Evolutionary conservation across 2,329 filamentous ascomycete genomes (phyloP).

Genomic region (Colletotrichum sp.): DNA sequence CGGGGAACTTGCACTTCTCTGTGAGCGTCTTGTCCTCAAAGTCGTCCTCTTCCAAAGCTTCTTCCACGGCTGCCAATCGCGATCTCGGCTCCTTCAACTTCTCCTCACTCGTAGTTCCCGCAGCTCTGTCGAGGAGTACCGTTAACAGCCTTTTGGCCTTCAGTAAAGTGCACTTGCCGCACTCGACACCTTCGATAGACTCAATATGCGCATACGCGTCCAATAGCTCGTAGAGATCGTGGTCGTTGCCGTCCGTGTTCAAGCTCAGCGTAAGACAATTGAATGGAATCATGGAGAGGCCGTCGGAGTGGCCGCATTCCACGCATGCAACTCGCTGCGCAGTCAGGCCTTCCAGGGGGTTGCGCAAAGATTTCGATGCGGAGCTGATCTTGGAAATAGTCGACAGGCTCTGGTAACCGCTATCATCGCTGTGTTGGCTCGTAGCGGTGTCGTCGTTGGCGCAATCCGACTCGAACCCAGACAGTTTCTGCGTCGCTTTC

Average conservation of each 20-base stretch:
- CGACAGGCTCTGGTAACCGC: constrained; percentile 57
- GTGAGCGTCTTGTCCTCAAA: constrained; percentile 73
- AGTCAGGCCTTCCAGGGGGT: constrained; percentile 85
- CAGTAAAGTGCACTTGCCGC: constrained; percentile 85
- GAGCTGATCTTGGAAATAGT: constrained; percentile 36
- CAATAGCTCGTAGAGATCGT: constrained; percentile 79
- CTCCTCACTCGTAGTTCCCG: constrained; percentile 45
- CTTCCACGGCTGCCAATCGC: constrained; percentile 69
- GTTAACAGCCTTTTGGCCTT: constrained; percentile 54
- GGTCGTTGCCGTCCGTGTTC: constrained; percentile 62
- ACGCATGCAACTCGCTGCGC: constrained; percentile 91
- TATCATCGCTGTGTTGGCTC: constrained; percentile 61
- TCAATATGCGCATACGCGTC: constrained; percentile 87
- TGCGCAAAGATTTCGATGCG: constrained; percentile 52
- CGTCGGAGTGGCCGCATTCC: constrained; percentile 84
- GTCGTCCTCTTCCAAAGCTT: constrained; percentile 78
- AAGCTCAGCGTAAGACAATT: constrained; percentile 91
- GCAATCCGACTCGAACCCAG: constrained; percentile 44
- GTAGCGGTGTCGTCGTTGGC: constrained; percentile 45
- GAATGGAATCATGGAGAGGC: constrained; percentile 88
- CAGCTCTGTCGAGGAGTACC: constrained; percentile 48
- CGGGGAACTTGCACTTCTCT: constrained; percentile 68
- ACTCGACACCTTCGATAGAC: constrained; percentile 87
- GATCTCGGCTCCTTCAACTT: constrained; percentile 54
- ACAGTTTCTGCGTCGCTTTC: constrained; percentile 29